These are phyloP conservation scores for Mrakia gelida DNA, from an alignment of 768 basidiomycete genomes.

Conservation along the genomic window DNA sequence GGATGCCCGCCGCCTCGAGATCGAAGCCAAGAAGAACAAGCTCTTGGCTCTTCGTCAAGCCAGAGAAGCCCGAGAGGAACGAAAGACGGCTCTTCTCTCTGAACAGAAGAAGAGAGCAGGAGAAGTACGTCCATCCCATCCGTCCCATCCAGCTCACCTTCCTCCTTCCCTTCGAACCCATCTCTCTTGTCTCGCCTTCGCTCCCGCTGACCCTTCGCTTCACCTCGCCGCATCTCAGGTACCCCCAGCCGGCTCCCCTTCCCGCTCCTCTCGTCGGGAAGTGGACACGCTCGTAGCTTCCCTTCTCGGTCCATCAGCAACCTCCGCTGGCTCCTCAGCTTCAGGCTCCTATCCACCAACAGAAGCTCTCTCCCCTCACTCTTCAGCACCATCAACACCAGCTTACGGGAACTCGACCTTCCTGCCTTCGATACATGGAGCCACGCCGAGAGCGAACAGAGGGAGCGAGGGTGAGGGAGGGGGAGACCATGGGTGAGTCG, in stretches of 20 bases:
- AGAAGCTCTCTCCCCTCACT: conserved; percentile 8
- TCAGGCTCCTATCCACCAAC: conserved; percentile 1
- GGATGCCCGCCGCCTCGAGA: conserved; percentile 65
- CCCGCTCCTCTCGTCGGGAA: conserved; percentile 50
- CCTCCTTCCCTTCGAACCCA: background rate
- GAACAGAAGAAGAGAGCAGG: conserved; percentile 29
- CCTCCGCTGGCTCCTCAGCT: background rate
- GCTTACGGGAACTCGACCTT: background rate
- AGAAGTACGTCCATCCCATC: conserved; percentile 15
- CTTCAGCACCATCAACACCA: background rate
- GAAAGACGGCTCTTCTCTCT: conserved; percentile 39
- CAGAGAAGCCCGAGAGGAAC: conserved; percentile 61
- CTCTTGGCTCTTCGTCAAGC: conserved; percentile 77
- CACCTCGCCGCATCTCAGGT: background rate
- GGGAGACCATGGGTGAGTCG: background rate
- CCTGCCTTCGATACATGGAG: background rate
- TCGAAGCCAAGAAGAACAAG: conserved; percentile 83
- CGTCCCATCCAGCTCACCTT: background rate
- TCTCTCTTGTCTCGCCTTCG: background rate
- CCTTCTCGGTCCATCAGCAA: conserved; percentile 49
- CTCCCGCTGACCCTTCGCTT: background rate
- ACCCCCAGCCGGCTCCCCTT: background rate
- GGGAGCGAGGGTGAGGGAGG: background rate
- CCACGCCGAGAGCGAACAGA: background rate
- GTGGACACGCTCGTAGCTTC: conserved; percentile 67